phyloP scores from a whole-genome alignment of 495 filamentous ascomycete species.

The Terfezia boudieri region DNA sequence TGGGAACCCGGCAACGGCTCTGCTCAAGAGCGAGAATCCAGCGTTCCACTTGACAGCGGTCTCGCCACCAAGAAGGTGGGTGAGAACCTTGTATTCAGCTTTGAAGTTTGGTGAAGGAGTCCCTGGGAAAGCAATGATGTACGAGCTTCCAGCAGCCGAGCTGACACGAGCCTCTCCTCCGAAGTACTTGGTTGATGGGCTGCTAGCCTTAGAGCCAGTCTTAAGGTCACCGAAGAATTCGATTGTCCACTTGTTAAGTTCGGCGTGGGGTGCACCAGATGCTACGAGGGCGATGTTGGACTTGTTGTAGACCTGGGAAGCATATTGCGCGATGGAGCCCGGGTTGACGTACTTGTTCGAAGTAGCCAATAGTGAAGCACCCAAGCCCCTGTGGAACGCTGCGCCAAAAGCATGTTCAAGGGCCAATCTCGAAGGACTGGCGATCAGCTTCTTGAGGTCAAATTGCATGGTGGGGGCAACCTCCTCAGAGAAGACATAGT shows the following conservation, averaged over 20 bases:
- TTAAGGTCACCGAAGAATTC: conserved; percentile 57
- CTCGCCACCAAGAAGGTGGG: conserved; percentile 73
- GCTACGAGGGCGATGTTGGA: conserved; percentile 75
- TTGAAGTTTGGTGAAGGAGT: conserved; percentile 48
- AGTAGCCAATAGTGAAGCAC: conserved; percentile 46
- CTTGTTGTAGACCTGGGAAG: conserved; percentile 59
- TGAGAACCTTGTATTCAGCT: conserved; percentile 72
- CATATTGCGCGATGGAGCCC: conserved; percentile 44
- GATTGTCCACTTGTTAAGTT: conserved; percentile 73
- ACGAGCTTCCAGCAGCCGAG: conserved; percentile 43
- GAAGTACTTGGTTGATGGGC: conserved; percentile 51
- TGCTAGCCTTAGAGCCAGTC: conserved; percentile 14
- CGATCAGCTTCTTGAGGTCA: conserved; percentile 44
- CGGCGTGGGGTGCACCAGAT: conserved; percentile 54
- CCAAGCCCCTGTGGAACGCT: conserved; percentile 89
- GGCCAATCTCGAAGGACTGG: conserved; percentile 46
- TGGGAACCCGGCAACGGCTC: conserved; percentile 42
- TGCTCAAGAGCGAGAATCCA: conserved; percentile 72
- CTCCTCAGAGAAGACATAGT: conserved; percentile 68
- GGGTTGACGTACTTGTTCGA: conserved; percentile 55
- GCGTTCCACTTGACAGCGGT: conserved; percentile 87
- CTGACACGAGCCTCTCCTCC: conserved; percentile 85
- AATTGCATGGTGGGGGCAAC: conserved; percentile 46
- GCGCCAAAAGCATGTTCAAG: conserved; percentile 65
- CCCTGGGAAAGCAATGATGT: conserved; percentile 83